Evolutionary conservation across 768 basidiomycete species (phyloP), one percentile per base, ranked within the genome.

Genomic region (Phaeolepiota aurea): DNA sequence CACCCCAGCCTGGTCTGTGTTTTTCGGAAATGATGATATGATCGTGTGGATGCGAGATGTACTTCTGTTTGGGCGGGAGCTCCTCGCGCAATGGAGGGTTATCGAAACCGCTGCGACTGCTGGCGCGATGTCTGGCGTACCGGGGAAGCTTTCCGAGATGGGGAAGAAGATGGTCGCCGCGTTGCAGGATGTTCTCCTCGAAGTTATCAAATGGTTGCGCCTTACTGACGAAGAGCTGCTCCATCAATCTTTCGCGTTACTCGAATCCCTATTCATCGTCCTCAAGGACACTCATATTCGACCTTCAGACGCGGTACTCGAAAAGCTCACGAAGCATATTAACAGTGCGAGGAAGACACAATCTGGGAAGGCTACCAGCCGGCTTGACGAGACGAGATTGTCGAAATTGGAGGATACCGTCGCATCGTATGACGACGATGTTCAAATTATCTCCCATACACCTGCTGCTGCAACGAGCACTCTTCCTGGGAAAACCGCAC

Each of bases 31-130:
- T 50, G 74, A 80, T 19, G 79, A 81, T 42, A 96, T 99, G 93
- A 73, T 86, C 11, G 74, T 80, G 21, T 99, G 96, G 96, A 98
- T 99, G 96, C 78, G 93, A 41, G 96, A 98, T 55, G 96, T 93
- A 2, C 70, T 98, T 38, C 92, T 98, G 47, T 91, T 96, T 52
- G 92, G 84, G 5, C 65, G 85, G 48, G 87, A 93, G 51, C 73
- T 96, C 68, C 62, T 96, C 35, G 82, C 78, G 2, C 81, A 90
- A 47, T 77, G 90, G 61, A 66, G 79, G 32, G 75, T 82, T 9
- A 78, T 99, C 45, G 91, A 94, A 57, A 69, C 66, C 19, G 82
- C 83, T 7, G 71, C 76, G 3, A 60, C 72, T 35, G 56, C 64
- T 9, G 55, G 42, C 41, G 60, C 55, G 43, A 52, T 49, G 13